Evolutionary conservation across 805 yeast species (phyloP).

Genomic region (Metschnikowia sp.): DNA sequence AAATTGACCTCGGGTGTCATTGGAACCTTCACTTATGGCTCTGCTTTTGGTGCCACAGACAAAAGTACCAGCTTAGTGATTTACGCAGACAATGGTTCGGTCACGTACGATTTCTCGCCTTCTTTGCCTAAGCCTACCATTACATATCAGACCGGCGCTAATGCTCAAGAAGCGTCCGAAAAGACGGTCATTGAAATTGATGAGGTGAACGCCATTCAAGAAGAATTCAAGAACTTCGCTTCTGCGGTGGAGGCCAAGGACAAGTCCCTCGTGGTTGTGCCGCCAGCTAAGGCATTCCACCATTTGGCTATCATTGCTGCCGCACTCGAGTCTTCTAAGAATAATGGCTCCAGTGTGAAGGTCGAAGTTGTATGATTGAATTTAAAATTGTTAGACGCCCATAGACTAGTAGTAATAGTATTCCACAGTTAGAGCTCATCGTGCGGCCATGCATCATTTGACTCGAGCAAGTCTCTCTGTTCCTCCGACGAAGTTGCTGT

Average conservation of each 20-base stretch:
- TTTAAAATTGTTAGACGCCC: constrained; percentile 12
- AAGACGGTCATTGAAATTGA: constrained; percentile 38
- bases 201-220: constrained; percentile 41
- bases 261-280: constrained; percentile 50
- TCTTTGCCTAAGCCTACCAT: constrained; percentile 35
- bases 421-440: constrained; percentile 8
- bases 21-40: constrained; percentile 85
- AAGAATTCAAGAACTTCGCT: constrained; percentile 49
- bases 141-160: constrained; percentile 32
- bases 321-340: constrained; percentile 63
- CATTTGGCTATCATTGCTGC: constrained; percentile 91
- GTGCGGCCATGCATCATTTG: background rate
- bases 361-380: constrained; percentile 29
- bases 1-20: constrained; percentile 59
- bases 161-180: constrained; percentile 50
- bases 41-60: constrained; percentile 80
- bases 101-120: constrained; percentile 65
- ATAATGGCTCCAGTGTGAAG: constrained; percentile 48
- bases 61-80: constrained; percentile 65
- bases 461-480: background rate
- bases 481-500: no score
- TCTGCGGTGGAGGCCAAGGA: constrained; percentile 61
- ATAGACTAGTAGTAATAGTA: background rate
- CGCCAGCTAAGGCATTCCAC: constrained; percentile 84
- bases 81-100: constrained; percentile 76